Evolutionary conservation across 345 rosid species (phyloP), one percentile per base, ranked within the genome.

Genomic region (Syzygium jambos): DNA sequence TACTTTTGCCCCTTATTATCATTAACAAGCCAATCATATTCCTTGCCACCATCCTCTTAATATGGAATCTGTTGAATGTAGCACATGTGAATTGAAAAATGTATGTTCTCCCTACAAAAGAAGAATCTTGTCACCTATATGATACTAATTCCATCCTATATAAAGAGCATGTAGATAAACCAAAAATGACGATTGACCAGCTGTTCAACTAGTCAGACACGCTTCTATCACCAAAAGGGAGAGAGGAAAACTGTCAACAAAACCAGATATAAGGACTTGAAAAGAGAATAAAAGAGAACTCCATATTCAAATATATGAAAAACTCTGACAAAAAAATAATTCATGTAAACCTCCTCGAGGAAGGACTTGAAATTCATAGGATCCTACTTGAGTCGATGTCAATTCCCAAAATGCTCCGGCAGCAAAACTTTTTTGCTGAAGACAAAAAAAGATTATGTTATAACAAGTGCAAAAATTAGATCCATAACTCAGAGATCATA

Each of bases 331-430:
- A 38, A 38, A 38, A 38, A 38, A 38, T 38, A 38, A 38, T 68
- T 68, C 25, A 0, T 19, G 46, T 34, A 17, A 34, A 41, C 38
- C 78, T 68, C 78, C 34, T 68, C 78, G 34, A 68, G 13, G 78
- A 68, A 46, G 78, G 46, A 34, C 43, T 68, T 68, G 25, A 68
- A 61, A 68, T 68, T 34, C 2, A 2, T 41, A 68, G 46, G 61
- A 87, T n/a, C 98, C 94, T 94, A 98, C 99, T 92, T 86, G 94
- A 89, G 91, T 98, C 98, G 59, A 98, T 98, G 91, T 96, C 99
- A 54, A 98, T 91, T 61, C 99, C 99, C 43, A 93, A 94, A 73
- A 98, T 96, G 91, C 93, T 94, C 51, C 83, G 91, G 92, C 99
- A 98, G n/a, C 89, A 89, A 88, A 93, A 96, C 91, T 93, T 94